Conservation (phyloP, 2,329 filamentous ascomycete genomes). For the Metarhizium rileyi region DNA sequence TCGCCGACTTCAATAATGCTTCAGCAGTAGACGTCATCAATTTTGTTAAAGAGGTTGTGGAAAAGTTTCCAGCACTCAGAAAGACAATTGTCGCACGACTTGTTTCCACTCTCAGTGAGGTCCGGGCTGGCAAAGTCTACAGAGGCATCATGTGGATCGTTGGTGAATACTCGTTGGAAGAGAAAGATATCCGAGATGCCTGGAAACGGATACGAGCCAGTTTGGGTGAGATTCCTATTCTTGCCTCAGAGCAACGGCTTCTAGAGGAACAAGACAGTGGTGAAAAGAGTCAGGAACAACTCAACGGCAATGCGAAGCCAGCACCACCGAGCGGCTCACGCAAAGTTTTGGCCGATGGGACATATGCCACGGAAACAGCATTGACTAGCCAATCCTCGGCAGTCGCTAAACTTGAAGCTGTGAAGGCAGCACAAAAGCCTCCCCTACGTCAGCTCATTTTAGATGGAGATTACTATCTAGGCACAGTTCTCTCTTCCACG, state of each 20-base stretch:
- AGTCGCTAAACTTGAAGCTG: conserved; percentile 85
- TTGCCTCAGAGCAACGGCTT: conserved; percentile 86
- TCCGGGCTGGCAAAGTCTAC: conserved; percentile 94
- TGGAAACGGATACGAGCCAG: conserved; percentile 95
- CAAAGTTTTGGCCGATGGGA: conserved; percentile 90
- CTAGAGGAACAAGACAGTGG: conserved; percentile 74
- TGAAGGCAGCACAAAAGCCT: conserved; percentile 94
- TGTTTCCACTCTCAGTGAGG: conserved; percentile 83
- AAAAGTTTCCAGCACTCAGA: conserved; percentile 89
- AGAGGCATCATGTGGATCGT: conserved; percentile 95
- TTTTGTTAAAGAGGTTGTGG: conserved; percentile 97
- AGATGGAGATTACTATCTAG: conserved; percentile 94
- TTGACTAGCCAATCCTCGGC: conserved; percentile 86
- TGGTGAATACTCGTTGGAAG: conserved; percentile 90
- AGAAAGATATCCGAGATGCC: conserved; percentile 87
- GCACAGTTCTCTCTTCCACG: conserved; percentile 89
- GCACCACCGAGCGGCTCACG: conserved; percentile 73
- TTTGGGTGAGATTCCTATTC: conserved; percentile 91
- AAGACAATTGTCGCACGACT: conserved; percentile 80
- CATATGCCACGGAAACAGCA: conserved; percentile 93
- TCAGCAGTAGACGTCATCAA: conserved; percentile 96
- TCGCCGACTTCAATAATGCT: conserved; percentile 94
- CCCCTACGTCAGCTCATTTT: conserved; percentile 90
- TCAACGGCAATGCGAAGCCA: conserved; percentile 71
- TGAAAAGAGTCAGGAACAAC: conserved; percentile 53